A percentile compares a stretch with the other conserved stretches of the same genome.
phyloP scores from a whole-genome alignment of 352 stramenopile species.

The Globisporangium uncinulatum region DNA sequence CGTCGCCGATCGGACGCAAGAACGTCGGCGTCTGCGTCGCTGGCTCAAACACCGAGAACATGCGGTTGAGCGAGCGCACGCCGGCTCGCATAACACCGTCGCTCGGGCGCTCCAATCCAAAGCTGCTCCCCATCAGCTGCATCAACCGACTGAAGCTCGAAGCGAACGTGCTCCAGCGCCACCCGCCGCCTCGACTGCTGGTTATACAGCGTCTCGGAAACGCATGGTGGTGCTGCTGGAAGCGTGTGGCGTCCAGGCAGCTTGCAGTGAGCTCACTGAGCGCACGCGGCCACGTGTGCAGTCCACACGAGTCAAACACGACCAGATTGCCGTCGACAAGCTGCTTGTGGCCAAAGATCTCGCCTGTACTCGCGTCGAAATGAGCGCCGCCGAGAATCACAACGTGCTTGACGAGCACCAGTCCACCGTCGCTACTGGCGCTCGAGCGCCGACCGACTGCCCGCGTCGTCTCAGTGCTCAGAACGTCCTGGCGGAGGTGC shows the following conservation, averaged over 20 bases:
- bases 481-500: constrained; percentile 43
- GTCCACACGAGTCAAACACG: constrained; percentile 56
- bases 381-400: constrained; percentile 60
- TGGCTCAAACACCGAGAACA: constrained; percentile 38
- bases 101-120: constrained; percentile 37
- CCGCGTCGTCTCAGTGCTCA: constrained; percentile 13
- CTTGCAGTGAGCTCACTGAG: constrained; percentile 40
- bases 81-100: constrained; percentile 56
- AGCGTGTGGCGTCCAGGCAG: constrained; percentile 48
- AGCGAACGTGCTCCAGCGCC: constrained; percentile 56
- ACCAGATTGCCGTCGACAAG: constrained; percentile 46
- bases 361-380: constrained; percentile 39
- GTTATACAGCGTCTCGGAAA: constrained; percentile 54
- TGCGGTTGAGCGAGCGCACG: constrained; percentile 62
- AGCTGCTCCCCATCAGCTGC: constrained; percentile 52
- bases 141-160: constrained; percentile 52
- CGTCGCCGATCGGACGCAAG: constrained; percentile 15
- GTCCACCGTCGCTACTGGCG: not conserved
- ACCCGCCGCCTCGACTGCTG: constrained; percentile 37
- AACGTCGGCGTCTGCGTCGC: constrained; percentile 6
- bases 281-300: constrained; percentile 53
- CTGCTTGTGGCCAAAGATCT: constrained; percentile 48
- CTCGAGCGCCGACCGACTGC: not conserved
- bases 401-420: constrained; percentile 47
- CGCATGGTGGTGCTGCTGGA: constrained; percentile 21